Conservation (phyloP, 2,329 filamentous ascomycete species). For the Pseudohalonectria lignicola region DNA sequence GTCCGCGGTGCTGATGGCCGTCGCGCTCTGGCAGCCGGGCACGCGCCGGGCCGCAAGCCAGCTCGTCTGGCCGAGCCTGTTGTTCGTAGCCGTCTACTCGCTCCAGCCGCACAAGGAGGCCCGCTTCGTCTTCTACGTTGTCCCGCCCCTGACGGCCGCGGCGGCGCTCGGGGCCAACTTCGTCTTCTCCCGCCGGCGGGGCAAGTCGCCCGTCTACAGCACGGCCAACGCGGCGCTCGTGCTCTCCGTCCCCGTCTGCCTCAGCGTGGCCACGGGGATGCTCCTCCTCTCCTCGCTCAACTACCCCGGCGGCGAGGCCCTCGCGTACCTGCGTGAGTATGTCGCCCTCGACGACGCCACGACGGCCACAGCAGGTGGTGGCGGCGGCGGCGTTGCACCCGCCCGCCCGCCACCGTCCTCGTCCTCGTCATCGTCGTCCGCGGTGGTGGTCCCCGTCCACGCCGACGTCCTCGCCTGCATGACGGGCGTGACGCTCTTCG, state of each 20-base stretch:
- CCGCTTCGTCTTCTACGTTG: constrained; percentile 83
- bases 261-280: constrained; percentile 52
- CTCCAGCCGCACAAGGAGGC: constrained; percentile 91
- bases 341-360: constrained; percentile 18
- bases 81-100: constrained; percentile 74
- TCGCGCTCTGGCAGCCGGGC: constrained; percentile 37
- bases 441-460: constrained; percentile 32
- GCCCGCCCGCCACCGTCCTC: constrained; percentile 6
- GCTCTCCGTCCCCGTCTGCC: constrained; percentile 47
- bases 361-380: constrained; percentile 15
- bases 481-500: constrained; percentile 60
- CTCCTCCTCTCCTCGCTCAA: constrained; percentile 77
- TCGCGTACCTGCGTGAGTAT: constrained; percentile 39
- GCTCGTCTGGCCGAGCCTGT: constrained; percentile 53
- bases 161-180: constrained; percentile 64
- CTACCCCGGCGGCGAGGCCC: constrained; percentile 82
- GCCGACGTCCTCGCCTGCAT: constrained; percentile 59
- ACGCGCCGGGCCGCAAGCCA: constrained; percentile 29
- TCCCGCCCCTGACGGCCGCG: constrained; percentile 70
- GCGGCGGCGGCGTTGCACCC: constrained; percentile 5
- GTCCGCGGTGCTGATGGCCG: constrained; percentile 41
- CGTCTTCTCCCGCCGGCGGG: constrained; percentile 54
- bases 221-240: constrained; percentile 43
- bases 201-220: constrained; percentile 47
- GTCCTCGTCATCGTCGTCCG: background rate